Base-by-base conservation (phyloP, 1,139 yeast species). In the Yamadazyma friedrichii region DNA sequence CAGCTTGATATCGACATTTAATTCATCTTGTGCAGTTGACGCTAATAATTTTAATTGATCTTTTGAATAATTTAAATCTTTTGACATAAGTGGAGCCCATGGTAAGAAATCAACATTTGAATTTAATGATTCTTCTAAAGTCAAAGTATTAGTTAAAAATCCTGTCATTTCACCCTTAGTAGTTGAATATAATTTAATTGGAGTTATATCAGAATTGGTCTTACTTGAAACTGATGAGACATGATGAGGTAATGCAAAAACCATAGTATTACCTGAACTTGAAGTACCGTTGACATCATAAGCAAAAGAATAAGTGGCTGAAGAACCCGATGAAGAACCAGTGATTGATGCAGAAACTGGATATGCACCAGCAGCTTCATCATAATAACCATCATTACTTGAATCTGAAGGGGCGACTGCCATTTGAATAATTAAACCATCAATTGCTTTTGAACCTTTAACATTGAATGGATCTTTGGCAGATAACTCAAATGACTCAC, bases 201-300 rank as follows among this genome's bases (percentile, higher is more conserved):
- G 78, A 17, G 88, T 79, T 29, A 67, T 59, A 2, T 64, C 53
- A 3, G 57, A 48, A 4, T 62, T 41, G 41, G 73, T 67, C 2
- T 59, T 56, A 2, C 64, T 43, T 24, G 70, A 57, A 46, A 85
- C 65, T 1, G 86, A 73, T 28, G 64, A 66, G 37, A 78, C 69
- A 45, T 84, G 94, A 59, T 87, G 95, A 15, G 93, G 89, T 41
- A 84, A 70, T 8, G 88, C 86, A 59, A 79, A 86, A 3, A 84
- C 61, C 36, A 84, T 62, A 9, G 85, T 71, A 8, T 61, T 59
- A 3, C 81, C 81, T 15, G 76, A 63, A 6, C 67, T 56, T 9
- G 87, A 79, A 2, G 59, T 44, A 39, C 93, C 93, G 31, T 55
- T 55, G 15, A 82, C 74, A 5, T 62, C 48, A 61, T 84, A 85